Percentiles rank a stretch among this genome's conserved stretches.
These are phyloP conservation scores for Mycena albidolilacea DNA, from an alignment of 768 basidiomycete genomes.

Conservation along the genomic window DNA sequence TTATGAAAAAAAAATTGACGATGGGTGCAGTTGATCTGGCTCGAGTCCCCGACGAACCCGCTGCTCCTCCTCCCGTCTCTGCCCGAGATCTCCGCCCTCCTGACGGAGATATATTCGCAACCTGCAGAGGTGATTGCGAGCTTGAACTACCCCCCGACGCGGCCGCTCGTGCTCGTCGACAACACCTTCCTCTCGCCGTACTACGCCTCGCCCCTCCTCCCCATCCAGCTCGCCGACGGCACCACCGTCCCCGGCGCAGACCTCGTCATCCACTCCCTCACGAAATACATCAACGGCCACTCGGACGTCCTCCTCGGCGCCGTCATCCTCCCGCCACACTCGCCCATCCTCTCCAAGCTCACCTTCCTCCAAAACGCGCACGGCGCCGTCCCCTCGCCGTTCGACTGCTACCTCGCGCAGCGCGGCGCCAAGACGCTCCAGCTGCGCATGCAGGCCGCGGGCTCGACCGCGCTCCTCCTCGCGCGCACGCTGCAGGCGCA, in stretches of 20 bases:
- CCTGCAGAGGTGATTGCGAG: conserved; percentile 35
- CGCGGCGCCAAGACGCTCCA: conserved; percentile 94
- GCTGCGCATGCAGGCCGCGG: conserved; percentile 90
- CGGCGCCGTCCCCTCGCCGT: conserved; percentile 87
- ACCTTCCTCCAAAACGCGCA: conserved; percentile 93
- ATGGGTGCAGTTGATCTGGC: conserved; percentile 85
- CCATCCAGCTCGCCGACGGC: conserved; percentile 31
- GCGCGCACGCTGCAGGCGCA: conserved; percentile 71
- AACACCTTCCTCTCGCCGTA: conserved; percentile 96
- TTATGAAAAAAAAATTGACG: background rate
- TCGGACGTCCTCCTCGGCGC: conserved; percentile 95
- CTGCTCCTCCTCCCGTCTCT: conserved; percentile 91
- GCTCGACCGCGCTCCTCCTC: conserved; percentile 83
- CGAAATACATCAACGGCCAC: conserved; percentile 96
- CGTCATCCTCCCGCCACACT: conserved; percentile 76
- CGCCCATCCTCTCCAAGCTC: conserved; percentile 66
- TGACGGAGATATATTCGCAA: conserved; percentile 40
- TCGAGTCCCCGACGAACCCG: conserved; percentile 96
- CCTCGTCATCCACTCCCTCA: conserved; percentile 86
- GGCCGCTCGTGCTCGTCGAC: conserved; percentile 90
- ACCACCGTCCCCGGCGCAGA: conserved; percentile 75
- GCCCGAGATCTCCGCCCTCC: conserved; percentile 72
- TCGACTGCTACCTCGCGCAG: conserved; percentile 93
- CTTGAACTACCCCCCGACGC: conserved; percentile 71
- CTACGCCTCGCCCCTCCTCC: conserved; percentile 87